Conservation (phyloP, 2,329 filamentous ascomycete genomes). For the Fusarium incarnatum region DNA sequence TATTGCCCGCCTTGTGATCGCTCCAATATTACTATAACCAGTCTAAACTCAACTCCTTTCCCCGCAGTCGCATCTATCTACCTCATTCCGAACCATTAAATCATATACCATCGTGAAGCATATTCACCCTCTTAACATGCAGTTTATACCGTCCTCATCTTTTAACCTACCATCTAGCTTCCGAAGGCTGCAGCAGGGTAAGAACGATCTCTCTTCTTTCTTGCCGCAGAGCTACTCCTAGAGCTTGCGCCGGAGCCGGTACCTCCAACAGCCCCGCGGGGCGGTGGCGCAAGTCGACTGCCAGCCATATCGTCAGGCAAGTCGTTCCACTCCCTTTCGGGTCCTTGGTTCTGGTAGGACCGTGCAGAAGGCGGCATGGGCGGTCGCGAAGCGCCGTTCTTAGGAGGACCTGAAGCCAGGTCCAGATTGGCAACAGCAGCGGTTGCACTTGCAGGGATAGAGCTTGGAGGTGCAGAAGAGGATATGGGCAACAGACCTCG, state of each 20-base stretch:
- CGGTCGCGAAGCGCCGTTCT: conserved; percentile 37
- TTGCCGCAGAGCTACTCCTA: conserved; percentile 64
- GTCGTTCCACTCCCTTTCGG: conserved; percentile 75
- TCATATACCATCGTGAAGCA: conserved; percentile 29
- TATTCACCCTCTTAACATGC: neutral
- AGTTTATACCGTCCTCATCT: neutral
- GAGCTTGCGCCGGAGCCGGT: conserved; percentile 61
- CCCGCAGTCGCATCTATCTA: conserved; percentile 11
- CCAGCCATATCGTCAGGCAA: conserved; percentile 69
- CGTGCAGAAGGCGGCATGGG: conserved; percentile 49
- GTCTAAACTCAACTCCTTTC: conserved; percentile 7
- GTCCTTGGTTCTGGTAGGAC: conserved; percentile 70
- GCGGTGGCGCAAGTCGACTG: conserved; percentile 47
- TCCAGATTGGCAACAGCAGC: conserved; percentile 51
- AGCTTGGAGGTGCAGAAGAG: conserved; percentile 27
- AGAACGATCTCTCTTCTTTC: conserved; percentile 69
- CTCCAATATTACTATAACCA: conserved; percentile 13
- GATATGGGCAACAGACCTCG: conserved; percentile 39
- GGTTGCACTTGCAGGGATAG: conserved; percentile 45
- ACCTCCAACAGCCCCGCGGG: conserved; percentile 47
- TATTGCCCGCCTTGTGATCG: neutral
- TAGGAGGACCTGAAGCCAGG: conserved; percentile 42
- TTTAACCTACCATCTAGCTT: conserved; percentile 43
- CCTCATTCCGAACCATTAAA: conserved; percentile 11
- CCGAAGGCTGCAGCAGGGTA: conserved; percentile 74